Base-by-base conservation (phyloP, 139 green algal species). In the Micractinium sp. region DNA sequence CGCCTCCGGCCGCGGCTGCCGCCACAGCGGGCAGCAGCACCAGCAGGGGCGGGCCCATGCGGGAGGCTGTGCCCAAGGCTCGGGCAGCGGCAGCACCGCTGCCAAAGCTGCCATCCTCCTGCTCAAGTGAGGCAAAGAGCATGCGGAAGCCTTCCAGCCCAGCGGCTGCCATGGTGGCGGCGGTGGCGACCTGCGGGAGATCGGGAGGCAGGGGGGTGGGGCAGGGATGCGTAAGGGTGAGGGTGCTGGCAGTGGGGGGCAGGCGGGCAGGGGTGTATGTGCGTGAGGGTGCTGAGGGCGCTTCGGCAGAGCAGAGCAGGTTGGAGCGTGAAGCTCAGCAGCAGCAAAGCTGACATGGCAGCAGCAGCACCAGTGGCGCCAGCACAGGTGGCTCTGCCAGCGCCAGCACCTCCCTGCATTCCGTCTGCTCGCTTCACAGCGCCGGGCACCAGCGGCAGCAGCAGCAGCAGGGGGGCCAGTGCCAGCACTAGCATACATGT, bases 371-470 rank as follows among this genome's bases (percentile, higher is more conserved):
- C 67, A 35, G 67, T 29, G 33, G 60, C 60, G 16, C 15, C 16
- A 16, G 33, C 27, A 35, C n/a, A n/a, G n/a, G 1, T 29, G 23
- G 33, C 27, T 18, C 67, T 75, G 67, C 27, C 15, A 22, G 12
- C 15, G 19, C 12, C 66, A 75, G 67, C 23, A 25, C 67, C n/a
- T n/a, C n/a, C 81, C 82, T 86, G 82, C 23, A 66, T 38, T 3
- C 61, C 82, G 7, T 73, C 56, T 31, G 82, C 71, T 2, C 47
- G 66, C 82, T 96, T 94, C 79, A 99, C 89, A 5, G 97, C 96
- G 66, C 99, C 98, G 1, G 98, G 98, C 63, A 99, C 92, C 39
- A 99, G 41, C 12, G n/a, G 75, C 93, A 94, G 99, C 98, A 1
- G 96, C 97, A 86, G n/a, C n/a, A n/a, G n/a, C n/a, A n/a, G 2